Percentiles rank a stretch among this genome's conserved stretches.
These are phyloP conservation scores for Chloropicon primus DNA, from an alignment of 139 green algal genomes.

Conservation along the genomic window DNA sequence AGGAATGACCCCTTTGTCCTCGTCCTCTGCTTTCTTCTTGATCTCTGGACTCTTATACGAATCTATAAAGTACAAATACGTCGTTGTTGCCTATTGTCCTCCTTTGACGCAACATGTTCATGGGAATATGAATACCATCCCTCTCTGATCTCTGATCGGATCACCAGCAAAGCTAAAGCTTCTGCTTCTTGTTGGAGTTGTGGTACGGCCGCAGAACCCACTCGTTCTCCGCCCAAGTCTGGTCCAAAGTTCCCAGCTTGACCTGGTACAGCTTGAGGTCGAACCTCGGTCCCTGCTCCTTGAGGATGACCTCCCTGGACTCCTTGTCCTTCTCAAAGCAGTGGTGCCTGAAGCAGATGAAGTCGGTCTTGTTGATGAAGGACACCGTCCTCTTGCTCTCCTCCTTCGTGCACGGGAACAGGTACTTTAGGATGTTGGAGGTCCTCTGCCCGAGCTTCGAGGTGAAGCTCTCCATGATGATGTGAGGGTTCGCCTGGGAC, in stretches of 20 bases:
- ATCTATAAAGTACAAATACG: too few species aligned
- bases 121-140: too few species aligned
- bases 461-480: conserved; percentile 84
- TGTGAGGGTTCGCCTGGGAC: conserved; percentile 63
- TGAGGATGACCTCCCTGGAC: background rate
- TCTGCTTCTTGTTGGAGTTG: background rate
- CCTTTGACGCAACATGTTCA: too few species aligned
- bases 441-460: conserved; percentile 70
- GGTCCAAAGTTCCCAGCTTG: background rate
- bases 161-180: background rate
- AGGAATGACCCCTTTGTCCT: too few species aligned
- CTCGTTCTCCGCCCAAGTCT: background rate
- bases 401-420: conserved; percentile 87
- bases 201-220: background rate
- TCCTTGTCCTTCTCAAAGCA: conserved; percentile 27
- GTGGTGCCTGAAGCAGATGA: conserved; percentile 87
- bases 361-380: conserved; percentile 71
- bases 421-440: conserved; percentile 78
- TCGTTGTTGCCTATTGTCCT: too few species aligned
- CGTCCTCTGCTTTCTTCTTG: too few species aligned
- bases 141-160: too few species aligned
- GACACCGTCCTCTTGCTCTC: conserved; percentile 82
- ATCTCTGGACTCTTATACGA: too few species aligned
- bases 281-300: background rate
- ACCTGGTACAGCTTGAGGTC: background rate